Evolutionary conservation across 1,284 basidiomycete genomes (phyloP), one percentile per base, ranked within the genome.

Genomic region (Fomes fomentarius): DNA sequence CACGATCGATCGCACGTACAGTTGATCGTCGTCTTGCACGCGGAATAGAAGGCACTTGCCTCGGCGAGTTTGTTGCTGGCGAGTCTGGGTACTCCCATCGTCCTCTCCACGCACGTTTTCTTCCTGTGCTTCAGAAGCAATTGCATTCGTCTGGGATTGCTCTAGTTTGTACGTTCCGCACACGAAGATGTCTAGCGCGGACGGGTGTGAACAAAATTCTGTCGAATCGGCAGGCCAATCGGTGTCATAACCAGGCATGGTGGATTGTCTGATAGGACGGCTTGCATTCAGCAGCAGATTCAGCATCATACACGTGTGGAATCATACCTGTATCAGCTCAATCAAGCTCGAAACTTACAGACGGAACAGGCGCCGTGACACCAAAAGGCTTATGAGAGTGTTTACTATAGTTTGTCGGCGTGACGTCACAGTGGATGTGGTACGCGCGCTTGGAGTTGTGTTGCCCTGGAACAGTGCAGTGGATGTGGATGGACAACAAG

Each of bases 111-210:
- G n/a, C 4, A 9, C 14, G 0, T 38, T 22, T 3, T n/a, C 50
- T 15, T 61, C 41, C 15, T 28, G 15, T 6, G 54, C 50, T n/a
- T n/a, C n/a, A n/a, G n/a, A n/a, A n/a, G n/a, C n/a, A n/a, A n/a
- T n/a, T n/a, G 9, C 58, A 30, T 30, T 58, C 9, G 43, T 61
- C 8, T 63, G 26, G 49, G 69, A 63, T 48, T 83, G 73, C 37
- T 82, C 74, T 12, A 96, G 80, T 63, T 93, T 87, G 71, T 97
- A 97, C 0, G 95, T 96, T 17, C 94, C 94, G 66, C 93, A 94
- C 1, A 87, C 87, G 58, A 97, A 82, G n/a, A 94, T 72, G 61
- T 87, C 74, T 14, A 77, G 72, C 38, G 76, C 77, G 35, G 74
- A 73, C 15, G 77, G 75, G 56, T 82, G 79, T 12, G 93, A 94